Percentiles rank a stretch among this genome's conserved stretches.
Conservation (phyloP, 2,329 filamentous ascomycete species). For the Venturia pyrina region DNA sequence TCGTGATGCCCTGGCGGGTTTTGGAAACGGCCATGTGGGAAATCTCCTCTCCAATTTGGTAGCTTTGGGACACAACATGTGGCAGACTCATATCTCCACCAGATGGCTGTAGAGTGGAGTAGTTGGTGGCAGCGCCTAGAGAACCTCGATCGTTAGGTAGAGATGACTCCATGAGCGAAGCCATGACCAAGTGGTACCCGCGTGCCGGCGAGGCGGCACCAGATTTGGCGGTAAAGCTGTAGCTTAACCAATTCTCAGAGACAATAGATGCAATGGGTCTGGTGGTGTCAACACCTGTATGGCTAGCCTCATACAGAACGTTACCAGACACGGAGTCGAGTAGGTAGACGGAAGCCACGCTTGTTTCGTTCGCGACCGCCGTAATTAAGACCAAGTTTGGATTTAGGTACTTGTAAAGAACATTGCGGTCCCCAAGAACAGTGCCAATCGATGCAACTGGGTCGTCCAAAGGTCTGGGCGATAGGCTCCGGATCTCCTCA, state of each 20-base stretch:
- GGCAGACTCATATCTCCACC: constrained; percentile 53
- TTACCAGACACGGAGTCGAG: constrained; percentile 80
- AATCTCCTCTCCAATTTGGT: constrained; percentile 69
- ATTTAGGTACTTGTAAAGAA: constrained; percentile 95
- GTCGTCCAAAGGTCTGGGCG: constrained; percentile 62
- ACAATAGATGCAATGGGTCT: constrained; percentile 68
- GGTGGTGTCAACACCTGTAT: constrained; percentile 62
- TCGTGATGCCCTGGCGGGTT: constrained; percentile 85
- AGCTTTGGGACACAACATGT: constrained; percentile 69
- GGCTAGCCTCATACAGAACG: constrained; percentile 59
- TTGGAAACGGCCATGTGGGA: constrained; percentile 72
- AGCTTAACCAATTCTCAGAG: constrained; percentile 92
- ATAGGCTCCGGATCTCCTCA: constrained; percentile 59
- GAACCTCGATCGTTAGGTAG: constrained; percentile 75
- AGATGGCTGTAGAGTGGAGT: constrained; percentile 64
- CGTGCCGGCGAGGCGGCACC: constrained; percentile 47
- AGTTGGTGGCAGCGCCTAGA: constrained; percentile 58
- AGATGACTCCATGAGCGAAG: constrained; percentile 84
- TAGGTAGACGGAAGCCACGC: constrained; percentile 62
- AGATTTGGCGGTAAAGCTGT: constrained; percentile 57
- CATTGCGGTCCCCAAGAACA: constrained; percentile 82
- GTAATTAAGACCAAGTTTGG: constrained; percentile 74
- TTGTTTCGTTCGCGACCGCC: constrained; percentile 48
- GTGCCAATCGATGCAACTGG: constrained; percentile 91
- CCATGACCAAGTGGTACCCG: constrained; percentile 76